Evolutionary conservation across 1,139 yeast genomes (phyloP).

Genomic region (Debaryomycetaceae sp.): DNA sequence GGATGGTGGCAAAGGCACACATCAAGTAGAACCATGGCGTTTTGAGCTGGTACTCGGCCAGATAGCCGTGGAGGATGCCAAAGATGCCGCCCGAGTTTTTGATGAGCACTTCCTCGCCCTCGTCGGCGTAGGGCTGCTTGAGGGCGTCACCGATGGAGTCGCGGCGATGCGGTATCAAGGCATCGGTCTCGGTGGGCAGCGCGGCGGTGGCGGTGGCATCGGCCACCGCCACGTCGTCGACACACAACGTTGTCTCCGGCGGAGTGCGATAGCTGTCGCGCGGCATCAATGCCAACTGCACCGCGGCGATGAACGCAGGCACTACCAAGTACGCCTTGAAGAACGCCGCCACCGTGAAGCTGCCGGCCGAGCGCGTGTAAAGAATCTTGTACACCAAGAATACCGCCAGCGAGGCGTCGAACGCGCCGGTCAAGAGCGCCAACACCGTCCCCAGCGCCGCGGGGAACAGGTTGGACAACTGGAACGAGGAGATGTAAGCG

Average conservation of each 20-base stretch:
- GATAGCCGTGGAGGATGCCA: conserved; percentile 41
- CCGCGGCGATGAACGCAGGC: conserved; percentile 36
- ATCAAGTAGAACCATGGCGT: conserved; percentile 42
- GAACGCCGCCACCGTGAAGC: conserved; percentile 28
- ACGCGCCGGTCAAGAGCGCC: conserved; percentile 44
- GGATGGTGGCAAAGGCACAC: conserved; percentile 36
- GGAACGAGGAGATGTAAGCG: conserved; percentile 41
- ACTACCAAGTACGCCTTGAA: conserved; percentile 35
- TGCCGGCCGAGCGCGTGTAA: conserved; percentile 23
- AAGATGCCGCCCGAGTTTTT: conserved; percentile 37
- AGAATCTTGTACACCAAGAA: conserved; percentile 34
- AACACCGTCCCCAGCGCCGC: conserved; percentile 36
- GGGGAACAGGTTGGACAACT: conserved; percentile 43
- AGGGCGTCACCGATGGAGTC: conserved; percentile 45
- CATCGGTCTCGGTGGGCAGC: neutral
- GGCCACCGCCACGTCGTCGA: conserved; percentile 18
- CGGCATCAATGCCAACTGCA: conserved; percentile 41
- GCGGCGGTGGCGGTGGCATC: conserved; percentile 4
- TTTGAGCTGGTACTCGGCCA: conserved; percentile 35
- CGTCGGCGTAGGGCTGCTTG: conserved; percentile 40
- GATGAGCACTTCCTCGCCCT: conserved; percentile 33
- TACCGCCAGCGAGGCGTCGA: conserved; percentile 45
- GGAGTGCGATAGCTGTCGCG: conserved; percentile 35
- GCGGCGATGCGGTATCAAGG: conserved; percentile 19
- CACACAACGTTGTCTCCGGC: conserved; percentile 25